phyloP scores from a whole-genome alignment of 306 rosid species.

The Castanea sativa region DNA sequence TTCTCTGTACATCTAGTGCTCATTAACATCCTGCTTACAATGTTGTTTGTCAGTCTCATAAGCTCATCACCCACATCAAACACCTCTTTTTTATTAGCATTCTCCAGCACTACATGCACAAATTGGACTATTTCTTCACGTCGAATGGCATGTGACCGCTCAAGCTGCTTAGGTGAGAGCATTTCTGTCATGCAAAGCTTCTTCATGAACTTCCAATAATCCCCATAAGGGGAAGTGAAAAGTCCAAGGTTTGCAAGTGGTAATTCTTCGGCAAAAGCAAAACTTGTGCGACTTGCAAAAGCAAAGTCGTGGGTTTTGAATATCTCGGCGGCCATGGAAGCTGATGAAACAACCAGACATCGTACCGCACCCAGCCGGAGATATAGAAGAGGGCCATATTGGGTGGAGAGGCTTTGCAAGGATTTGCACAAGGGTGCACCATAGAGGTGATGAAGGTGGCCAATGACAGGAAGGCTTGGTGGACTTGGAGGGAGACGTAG shows the following conservation, averaged over 20 bases:
- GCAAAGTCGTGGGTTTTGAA: constrained; percentile 45
- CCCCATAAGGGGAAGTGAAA: constrained; percentile 42
- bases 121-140: not conserved
- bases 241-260: constrained; percentile 37
- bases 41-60: constrained; percentile 47
- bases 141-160: not conserved
- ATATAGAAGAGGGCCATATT: constrained; percentile 39
- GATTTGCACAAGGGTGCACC: constrained; percentile 29
- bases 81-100: not conserved
- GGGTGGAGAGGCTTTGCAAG: constrained; percentile 33
- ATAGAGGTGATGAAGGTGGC: constrained; percentile 45
- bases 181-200: constrained; percentile 40
- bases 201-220: constrained; percentile 56
- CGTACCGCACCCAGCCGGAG: constrained; percentile 35
- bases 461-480: constrained; percentile 36
- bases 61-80: constrained; percentile 46
- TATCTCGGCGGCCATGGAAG: constrained; percentile 34
- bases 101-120: constrained; percentile 19
- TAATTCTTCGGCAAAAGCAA: constrained; percentile 42
- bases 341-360: constrained; percentile 36
- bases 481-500: constrained; percentile 26
- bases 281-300: constrained; percentile 38
- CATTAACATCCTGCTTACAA: constrained; percentile 50
- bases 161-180: constrained; percentile 15
- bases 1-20: constrained; percentile 44